Evolutionary conservation across 177 flowering plant species (phyloP), one percentile per base, ranked within the genome.

Genomic region (Telopea speciosissima): DNA sequence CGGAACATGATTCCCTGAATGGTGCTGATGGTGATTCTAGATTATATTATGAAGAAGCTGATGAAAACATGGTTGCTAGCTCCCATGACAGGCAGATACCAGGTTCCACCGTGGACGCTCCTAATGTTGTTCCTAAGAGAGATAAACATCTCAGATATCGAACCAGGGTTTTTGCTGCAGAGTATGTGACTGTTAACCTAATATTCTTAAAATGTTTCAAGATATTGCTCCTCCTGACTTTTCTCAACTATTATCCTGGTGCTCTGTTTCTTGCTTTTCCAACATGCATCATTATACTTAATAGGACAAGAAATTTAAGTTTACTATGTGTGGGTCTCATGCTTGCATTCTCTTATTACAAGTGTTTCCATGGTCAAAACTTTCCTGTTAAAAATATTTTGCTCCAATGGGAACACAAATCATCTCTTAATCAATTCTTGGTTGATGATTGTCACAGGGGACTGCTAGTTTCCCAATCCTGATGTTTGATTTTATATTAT

Each of bases 81-180:
- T 76, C 86, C 68, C 70, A 69, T 42, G 82, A 70, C 52, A 44
- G 68, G 67, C 54, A 81, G 62, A 62, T 40, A 66, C 83, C 72
- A 61, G 81, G 78, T 66, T 69, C 79, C 59, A 33, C 73, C 14
- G 65, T 33, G 68, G 84, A 83, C 77, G 71, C 81, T 73, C 82
- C 79, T 22, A 70, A 65, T 74, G 69, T 75, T 24, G 75, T 79
- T 45, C 65, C 65, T 49, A 74, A 78, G 68, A 79, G 85, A 65
- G 91, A 88, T 61, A 87, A 75, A 81, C 91, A 87, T 78, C 92
- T 95, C 71, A 85, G 99, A 85, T 92, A 86, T 73, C 85, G 93
- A 28, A 95, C 99, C 21, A 83, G 96, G 80, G 84, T 86, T 75
- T 95, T 95, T 79, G 98, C 99, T 74, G 97, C 98, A 58, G 99